These are phyloP conservation scores for Chloranthus sessilifolius DNA, from an alignment of 164 flowering plant genomes.

Conservation along the genomic window DNA sequence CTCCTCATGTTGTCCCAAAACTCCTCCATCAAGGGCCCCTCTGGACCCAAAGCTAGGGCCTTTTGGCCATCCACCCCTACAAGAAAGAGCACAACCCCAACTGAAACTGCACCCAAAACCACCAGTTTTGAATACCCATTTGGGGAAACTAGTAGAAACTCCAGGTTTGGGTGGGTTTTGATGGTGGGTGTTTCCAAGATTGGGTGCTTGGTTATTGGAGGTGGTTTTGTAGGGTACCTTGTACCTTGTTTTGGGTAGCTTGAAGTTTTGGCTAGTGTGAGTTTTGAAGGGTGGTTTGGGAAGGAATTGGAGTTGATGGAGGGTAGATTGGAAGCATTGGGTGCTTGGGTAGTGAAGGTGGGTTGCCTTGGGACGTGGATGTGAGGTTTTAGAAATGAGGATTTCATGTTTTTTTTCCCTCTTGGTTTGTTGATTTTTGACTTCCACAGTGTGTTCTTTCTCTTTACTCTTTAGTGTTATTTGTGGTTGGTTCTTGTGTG, in stretches of 20 bases:
- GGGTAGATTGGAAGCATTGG: conserved; percentile 12
- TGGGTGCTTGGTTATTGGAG: conserved; percentile 1
- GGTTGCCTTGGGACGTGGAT: conserved; percentile 20
- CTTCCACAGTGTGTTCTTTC: too few species aligned
- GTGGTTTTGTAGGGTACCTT: conserved; percentile 3
- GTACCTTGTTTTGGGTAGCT: not conserved
- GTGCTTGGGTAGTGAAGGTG: conserved; percentile 12
- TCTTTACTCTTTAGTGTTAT: too few species aligned
- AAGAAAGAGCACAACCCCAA: conserved; percentile 45
- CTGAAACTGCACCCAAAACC: conserved; percentile 44
- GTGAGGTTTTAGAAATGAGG: conserved; percentile 19
- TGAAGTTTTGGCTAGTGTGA: not conserved
- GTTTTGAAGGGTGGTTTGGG: conserved; percentile 8
- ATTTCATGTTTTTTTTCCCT: conserved; percentile 35
- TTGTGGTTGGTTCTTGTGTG: too few species aligned
- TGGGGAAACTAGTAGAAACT: conserved; percentile 6
- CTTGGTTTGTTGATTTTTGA: too few species aligned
- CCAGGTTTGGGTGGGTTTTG: conserved; percentile 9
- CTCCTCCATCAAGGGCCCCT: conserved; percentile 89
- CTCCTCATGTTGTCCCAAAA: conserved; percentile 94
- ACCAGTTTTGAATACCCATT: conserved; percentile 29
- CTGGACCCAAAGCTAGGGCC: conserved; percentile 83
- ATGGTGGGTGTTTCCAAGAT: not conserved
- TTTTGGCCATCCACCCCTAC: conserved; percentile 39
- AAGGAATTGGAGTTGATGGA: conserved; percentile 16